Conservation (phyloP, 176 grass and related monocot species). For the Triticum dicoccoides region DNA sequence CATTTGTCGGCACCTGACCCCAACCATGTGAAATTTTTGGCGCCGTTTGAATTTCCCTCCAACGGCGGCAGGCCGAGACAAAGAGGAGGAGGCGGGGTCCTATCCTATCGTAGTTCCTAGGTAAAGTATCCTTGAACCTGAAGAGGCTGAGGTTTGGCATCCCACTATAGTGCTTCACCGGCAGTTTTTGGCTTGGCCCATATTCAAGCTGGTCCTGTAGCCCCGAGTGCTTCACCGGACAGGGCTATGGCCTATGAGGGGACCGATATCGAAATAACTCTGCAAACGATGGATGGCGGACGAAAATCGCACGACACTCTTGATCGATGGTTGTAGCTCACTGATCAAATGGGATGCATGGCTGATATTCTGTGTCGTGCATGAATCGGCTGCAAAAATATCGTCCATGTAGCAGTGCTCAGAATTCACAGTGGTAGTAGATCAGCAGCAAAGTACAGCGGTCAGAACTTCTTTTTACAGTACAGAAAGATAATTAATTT, state of each 20-base stretch:
- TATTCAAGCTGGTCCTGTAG: not conserved
- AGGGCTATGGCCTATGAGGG: not conserved
- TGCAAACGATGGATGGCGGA: no score
- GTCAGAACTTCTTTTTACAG: no score
- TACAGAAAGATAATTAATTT: not conserved
- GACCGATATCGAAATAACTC: no score
- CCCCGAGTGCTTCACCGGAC: no score
- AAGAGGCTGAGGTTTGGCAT: constrained; percentile 3
- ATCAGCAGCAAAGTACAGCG: not conserved
- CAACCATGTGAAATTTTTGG: not conserved
- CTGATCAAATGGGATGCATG: no score
- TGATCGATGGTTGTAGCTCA: no score
- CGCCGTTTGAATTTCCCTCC: not conserved
- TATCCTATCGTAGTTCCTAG: not conserved
- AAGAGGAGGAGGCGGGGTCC: not conserved
- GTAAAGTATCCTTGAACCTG: not conserved
- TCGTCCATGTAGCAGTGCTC: no score
- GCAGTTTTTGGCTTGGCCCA: not conserved
- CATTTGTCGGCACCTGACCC: not conserved
- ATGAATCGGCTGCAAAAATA: no score
- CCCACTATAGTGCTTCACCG: not conserved
- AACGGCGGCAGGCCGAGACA: not conserved
- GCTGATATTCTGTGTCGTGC: no score
- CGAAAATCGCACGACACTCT: no score
- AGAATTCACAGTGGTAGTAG: not conserved